phyloP scores from a whole-genome alignment of 1,139 yeast species.

The Yamadazyma blattariae region DNA sequence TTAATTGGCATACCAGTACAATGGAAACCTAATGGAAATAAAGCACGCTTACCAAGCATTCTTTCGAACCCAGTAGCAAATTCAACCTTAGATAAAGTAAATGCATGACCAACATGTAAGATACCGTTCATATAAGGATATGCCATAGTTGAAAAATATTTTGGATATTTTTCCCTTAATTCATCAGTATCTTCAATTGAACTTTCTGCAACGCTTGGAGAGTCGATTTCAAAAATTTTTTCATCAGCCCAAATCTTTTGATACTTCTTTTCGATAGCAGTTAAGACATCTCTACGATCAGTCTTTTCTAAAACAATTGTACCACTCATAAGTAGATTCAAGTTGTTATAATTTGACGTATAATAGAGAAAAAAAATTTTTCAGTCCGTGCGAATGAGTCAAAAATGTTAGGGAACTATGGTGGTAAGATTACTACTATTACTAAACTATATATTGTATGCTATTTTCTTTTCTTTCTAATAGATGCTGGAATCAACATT shows the following conservation, averaged over 20 bases:
- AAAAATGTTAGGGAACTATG: no score
- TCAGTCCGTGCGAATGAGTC: no score
- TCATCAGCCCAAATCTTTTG: slow-evolving; percentile 87
- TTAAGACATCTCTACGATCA: slow-evolving; percentile 89
- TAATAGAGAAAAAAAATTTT: not conserved
- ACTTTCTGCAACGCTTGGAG: slow-evolving; percentile 71
- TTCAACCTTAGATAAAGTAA: slow-evolving; percentile 93
- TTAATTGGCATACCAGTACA: slow-evolving; percentile 99
- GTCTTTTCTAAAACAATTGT: slow-evolving; percentile 54
- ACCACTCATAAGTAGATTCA: slow-evolving; percentile 46
- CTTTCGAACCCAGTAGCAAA: slow-evolving; percentile 93
- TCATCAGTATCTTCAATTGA: slow-evolving; percentile 64
- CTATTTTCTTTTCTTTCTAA: slow-evolving; percentile 1
- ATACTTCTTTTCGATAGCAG: slow-evolving; percentile 85
- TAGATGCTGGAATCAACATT: slow-evolving; percentile 3
- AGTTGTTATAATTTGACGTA: no score
- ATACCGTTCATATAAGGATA: slow-evolving; percentile 99
- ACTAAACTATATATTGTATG: no score
- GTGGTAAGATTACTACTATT: no score
- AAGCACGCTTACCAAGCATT: slow-evolving; percentile 88
- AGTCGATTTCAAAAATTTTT: slow-evolving; percentile 79
- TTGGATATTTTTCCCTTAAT: slow-evolving; percentile 77
- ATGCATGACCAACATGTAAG: slow-evolving; percentile 95
- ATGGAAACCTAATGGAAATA: slow-evolving; percentile 97
- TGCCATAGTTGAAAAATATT: slow-evolving; percentile 92